Evolutionary conservation across 768 basidiomycete genomes (phyloP).

Genomic region (Mycena galericulata): DNA sequence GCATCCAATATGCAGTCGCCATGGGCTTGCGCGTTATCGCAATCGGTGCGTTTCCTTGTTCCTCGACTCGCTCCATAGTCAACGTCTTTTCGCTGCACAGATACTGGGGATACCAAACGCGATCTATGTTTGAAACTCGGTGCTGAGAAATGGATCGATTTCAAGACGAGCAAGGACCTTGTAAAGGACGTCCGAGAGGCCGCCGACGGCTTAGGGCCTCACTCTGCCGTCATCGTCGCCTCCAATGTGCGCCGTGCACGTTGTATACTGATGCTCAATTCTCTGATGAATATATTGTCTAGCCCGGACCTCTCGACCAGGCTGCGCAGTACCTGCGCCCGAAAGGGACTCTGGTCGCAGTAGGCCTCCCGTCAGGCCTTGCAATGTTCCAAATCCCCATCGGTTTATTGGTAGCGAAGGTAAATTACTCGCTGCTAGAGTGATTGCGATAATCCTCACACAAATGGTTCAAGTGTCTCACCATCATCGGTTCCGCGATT

Average conservation of each 20-base stretch:
- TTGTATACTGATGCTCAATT: background rate
- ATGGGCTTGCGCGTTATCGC: constrained; percentile 79
- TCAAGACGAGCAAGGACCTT: constrained; percentile 70
- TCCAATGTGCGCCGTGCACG: constrained; percentile 55
- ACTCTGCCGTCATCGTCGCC: constrained; percentile 73
- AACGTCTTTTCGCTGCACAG: too few relatives aligned
- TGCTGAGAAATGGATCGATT: constrained; percentile 86
- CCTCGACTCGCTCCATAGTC: constrained; percentile 49
- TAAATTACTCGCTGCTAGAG: constrained; percentile 16
- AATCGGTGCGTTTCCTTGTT: constrained; percentile 47
- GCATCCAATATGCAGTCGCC: constrained; percentile 82
- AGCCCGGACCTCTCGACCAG: constrained; percentile 59
- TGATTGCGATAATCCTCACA: too few relatives aligned
- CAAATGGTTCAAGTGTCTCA: constrained; percentile 18
- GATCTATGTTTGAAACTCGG: constrained; percentile 63
- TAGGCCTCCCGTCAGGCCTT: constrained; percentile 68
- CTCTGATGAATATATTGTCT: background rate
- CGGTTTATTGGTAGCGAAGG: constrained; percentile 49
- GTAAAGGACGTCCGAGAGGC: constrained; percentile 70
- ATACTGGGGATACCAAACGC: constrained; percentile 79
- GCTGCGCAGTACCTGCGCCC: constrained; percentile 77
- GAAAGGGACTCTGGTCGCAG: constrained; percentile 76
- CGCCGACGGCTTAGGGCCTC: constrained; percentile 76
- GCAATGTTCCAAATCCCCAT: constrained; percentile 69
- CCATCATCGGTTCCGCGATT: constrained; percentile 46